phyloP scores from a whole-genome alignment of 192 early-diverging fungal genomes.

The Coemansia sp. region DNA sequence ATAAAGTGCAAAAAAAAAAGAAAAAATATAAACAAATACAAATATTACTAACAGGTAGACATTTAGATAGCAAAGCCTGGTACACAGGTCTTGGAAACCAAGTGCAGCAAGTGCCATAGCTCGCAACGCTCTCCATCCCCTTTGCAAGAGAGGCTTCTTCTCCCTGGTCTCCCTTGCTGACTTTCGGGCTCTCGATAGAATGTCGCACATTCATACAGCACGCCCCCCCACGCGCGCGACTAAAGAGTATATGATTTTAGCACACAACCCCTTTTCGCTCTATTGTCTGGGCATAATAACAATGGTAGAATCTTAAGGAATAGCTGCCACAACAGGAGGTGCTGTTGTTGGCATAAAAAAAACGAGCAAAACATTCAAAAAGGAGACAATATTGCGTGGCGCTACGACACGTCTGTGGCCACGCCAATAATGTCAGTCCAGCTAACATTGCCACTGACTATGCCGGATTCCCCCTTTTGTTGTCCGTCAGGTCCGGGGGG shows the following conservation, averaged over 20 bases:
- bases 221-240: too few relatives aligned
- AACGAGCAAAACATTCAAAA: background rate
- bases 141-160: background rate
- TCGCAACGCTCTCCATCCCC: background rate
- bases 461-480: background rate
- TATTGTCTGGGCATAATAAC: background rate
- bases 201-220: background rate
- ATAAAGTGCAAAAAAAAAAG: background rate
- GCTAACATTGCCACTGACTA: background rate
- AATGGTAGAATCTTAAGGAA: too few relatives aligned
- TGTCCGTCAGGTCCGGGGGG: background rate
- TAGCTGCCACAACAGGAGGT: too few relatives aligned
- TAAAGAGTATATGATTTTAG: background rate
- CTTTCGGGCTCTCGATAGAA: slow-evolving; percentile 3
- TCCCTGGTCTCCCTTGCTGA: background rate
- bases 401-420: background rate
- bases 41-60: background rate
- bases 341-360: background rate
- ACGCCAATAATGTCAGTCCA: background rate
- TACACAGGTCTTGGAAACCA: too few relatives aligned
- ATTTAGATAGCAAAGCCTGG: background rate
- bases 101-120: background rate
- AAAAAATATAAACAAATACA: background rate
- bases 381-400: background rate
- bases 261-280: background rate